Conservation (phyloP, 2,329 filamentous ascomycete species). For the Aspergillus hiratsukae region DNA sequence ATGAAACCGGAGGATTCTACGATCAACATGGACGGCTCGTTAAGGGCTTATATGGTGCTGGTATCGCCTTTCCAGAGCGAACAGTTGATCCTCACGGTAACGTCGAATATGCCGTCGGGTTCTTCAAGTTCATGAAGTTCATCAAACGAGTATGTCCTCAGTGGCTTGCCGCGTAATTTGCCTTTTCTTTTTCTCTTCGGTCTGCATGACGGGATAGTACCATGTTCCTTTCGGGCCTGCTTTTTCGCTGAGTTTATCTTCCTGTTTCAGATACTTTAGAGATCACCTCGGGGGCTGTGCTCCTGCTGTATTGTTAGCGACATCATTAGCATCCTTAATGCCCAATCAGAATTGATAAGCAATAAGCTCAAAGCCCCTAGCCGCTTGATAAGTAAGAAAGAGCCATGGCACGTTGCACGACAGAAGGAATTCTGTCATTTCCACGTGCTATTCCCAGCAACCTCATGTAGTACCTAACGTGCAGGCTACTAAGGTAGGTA, state of each 20-base stretch:
- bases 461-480: no score
- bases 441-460: not conserved
- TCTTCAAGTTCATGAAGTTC: conserved; percentile 64
- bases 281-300: not conserved
- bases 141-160: conserved; percentile 51
- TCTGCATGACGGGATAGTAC: not conserved
- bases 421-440: no score
- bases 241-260: not conserved
- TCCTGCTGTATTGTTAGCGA: not conserved
- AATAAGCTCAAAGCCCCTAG: not conserved
- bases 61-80: conserved; percentile 60
- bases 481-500: no score
- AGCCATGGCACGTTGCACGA: not conserved
- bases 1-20: conserved; percentile 44
- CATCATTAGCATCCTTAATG: not conserved
- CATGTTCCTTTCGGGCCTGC: not conserved
- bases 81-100: conserved; percentile 59
- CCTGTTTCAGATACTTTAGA: not conserved
- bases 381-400: no score
- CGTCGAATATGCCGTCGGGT: conserved; percentile 58
- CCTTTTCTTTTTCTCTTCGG: not conserved
- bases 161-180: conserved; percentile 36
- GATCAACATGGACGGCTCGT: conserved; percentile 42
- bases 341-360: not conserved
- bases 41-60: conserved; percentile 55